Percentiles rank a stretch among this genome's conserved stretches.
phyloP scores from a whole-genome alignment of 352 stramenopile genomes.

The Phytophthora ramorum region DNA sequence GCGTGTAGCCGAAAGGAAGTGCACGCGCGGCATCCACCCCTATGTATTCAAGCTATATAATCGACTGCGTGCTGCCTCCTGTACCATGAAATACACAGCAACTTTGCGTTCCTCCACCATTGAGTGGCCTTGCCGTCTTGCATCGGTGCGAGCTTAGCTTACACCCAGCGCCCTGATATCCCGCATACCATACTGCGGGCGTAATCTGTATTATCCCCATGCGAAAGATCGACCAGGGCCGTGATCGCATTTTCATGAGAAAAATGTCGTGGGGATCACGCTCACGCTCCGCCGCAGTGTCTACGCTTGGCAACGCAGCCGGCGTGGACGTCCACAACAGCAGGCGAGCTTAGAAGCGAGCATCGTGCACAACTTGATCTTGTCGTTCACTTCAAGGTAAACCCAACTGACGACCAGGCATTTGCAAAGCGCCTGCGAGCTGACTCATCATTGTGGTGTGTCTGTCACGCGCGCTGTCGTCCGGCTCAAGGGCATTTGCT shows the following conservation, averaged over 20 bases:
- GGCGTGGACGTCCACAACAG: too few relatives aligned
- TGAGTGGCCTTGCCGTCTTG: constrained; percentile 3
- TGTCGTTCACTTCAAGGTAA: constrained; percentile 13
- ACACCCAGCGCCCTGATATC: not conserved
- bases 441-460: constrained; percentile 18
- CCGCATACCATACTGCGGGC: not conserved
- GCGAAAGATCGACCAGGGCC: not conserved
- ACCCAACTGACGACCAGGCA: constrained; percentile 2
- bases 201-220: not conserved
- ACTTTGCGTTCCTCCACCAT: constrained; percentile 15
- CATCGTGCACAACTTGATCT: not conserved
- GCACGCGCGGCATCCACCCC: constrained; percentile 8
- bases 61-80: constrained; percentile 32
- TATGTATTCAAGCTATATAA: constrained; percentile 44
- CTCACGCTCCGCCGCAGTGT: too few relatives aligned
- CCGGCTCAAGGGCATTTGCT: constrained; percentile 15
- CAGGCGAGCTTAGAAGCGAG: too few relatives aligned
- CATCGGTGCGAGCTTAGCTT: not conserved
- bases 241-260: too few relatives aligned
- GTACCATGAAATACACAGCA: constrained; percentile 42
- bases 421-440: constrained; percentile 19
- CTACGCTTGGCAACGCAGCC: too few relatives aligned
- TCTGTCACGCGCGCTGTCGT: constrained; percentile 3
- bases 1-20: constrained; percentile 31
- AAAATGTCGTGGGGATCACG: too few relatives aligned